These are phyloP conservation scores for Endocarpon pusillum DNA, from an alignment of 495 filamentous ascomycete genomes.

Conservation along the genomic window DNA sequence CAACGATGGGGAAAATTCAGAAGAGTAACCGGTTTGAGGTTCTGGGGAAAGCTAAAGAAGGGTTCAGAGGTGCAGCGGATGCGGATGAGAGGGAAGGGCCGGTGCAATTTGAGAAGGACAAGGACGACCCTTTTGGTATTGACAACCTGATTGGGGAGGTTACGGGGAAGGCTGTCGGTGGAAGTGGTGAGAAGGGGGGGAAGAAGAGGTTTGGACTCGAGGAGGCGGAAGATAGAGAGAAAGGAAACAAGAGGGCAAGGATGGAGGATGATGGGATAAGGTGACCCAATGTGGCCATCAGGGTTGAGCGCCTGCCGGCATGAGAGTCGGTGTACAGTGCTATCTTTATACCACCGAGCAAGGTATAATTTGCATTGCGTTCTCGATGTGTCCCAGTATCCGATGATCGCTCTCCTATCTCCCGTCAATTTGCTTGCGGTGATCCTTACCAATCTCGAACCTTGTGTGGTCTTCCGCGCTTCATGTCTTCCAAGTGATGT, in stretches of 20 bases:
- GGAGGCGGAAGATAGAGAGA: constrained; percentile 39
- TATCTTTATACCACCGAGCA: too few relatives aligned
- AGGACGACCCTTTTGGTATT: constrained; percentile 75
- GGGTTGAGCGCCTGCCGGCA: too few relatives aligned
- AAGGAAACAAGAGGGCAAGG: constrained; percentile 57
- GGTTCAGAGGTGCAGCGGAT: constrained; percentile 75
- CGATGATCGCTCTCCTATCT: too few relatives aligned
- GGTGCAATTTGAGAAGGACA: constrained; percentile 96
- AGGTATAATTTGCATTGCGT: too few relatives aligned
- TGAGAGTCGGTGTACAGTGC: too few relatives aligned
- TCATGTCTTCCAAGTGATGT: too few relatives aligned
- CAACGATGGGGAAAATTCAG: constrained; percentile 73
- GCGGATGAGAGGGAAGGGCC: constrained; percentile 79
- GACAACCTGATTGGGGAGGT: constrained; percentile 82
- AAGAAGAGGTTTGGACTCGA: constrained; percentile 78
- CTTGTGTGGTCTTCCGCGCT: too few relatives aligned
- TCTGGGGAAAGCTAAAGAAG: constrained; percentile 67
- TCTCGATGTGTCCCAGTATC: too few relatives aligned
- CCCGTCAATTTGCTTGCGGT: too few relatives aligned
- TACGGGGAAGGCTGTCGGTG: constrained; percentile 30
- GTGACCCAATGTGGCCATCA: too few relatives aligned
- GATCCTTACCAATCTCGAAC: too few relatives aligned
- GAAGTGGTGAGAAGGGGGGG: constrained; percentile 20
- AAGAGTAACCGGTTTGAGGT: constrained; percentile 74
- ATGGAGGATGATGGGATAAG: constrained; percentile 73